A percentile compares a stretch with the other conserved stretches of the same genome.
Conservation (phyloP, 805 yeast genomes). For the Kodamaea fukazawae region DNA sequence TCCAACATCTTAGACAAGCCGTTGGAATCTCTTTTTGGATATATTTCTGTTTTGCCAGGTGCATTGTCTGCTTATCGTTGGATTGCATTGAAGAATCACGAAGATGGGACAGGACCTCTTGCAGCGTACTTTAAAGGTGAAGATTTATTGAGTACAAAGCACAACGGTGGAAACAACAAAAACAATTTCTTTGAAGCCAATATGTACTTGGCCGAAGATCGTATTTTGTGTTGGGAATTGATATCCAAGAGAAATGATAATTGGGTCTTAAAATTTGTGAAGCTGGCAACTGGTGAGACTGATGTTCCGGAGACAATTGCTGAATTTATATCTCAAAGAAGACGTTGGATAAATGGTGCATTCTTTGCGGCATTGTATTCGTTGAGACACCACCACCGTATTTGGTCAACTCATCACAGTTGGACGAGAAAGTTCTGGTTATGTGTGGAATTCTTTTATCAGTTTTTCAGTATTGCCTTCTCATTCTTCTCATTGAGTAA, state of each 20-base stretch:
- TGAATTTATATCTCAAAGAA: constrained; percentile 27
- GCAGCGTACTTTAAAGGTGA: constrained; percentile 90
- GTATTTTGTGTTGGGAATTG: constrained; percentile 30
- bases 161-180: constrained; percentile 28
- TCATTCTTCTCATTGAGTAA: constrained; percentile 28
- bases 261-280: constrained; percentile 30
- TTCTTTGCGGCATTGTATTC: constrained; percentile 30
- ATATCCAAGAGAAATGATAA: constrained; percentile 25
- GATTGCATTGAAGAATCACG: constrained; percentile 78
- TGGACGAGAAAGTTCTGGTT: constrained; percentile 23
- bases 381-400: constrained; percentile 19
- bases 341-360: constrained; percentile 32
- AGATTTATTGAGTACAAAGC: constrained; percentile 34
- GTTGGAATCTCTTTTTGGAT: constrained; percentile 87
- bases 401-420: constrained; percentile 27
- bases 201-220: constrained; percentile 31
- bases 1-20: constrained; percentile 96
- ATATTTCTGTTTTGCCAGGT: constrained; percentile 91
- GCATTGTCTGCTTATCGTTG: constrained; percentile 93
- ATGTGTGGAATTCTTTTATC: constrained; percentile 24
- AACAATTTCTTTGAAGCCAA: constrained; percentile 91
- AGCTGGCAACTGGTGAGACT: constrained; percentile 30
- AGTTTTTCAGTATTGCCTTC: constrained; percentile 19
- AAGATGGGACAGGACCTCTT: constrained; percentile 90
- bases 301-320: constrained; percentile 28